Evolutionary conservation across 208 protist species (phyloP).

Genomic region (Herpetomonas samuelpessoai): DNA sequence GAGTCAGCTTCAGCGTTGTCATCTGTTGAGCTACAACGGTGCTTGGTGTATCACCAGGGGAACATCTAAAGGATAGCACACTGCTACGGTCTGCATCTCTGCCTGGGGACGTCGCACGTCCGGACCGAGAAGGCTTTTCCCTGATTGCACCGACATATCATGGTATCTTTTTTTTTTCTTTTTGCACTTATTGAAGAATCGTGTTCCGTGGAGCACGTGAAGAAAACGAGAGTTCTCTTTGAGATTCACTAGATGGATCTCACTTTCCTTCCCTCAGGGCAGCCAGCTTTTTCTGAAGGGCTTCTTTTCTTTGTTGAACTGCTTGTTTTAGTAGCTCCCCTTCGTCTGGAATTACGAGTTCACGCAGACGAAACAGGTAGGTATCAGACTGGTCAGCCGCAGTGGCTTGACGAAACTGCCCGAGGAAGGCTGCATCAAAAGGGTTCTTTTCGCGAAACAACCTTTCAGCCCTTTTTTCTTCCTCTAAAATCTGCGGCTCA

Average conservation of each 20-base stretch:
- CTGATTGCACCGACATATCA: too few species aligned
- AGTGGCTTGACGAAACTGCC: not conserved
- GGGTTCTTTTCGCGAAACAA: constrained; percentile 2
- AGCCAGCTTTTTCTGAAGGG: constrained; percentile 33
- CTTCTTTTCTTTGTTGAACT: constrained; percentile 32
- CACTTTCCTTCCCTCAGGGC: constrained; percentile 2
- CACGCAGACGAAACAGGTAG: constrained; percentile 23
- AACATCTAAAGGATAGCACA: not conserved
- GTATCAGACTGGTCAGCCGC: not conserved
- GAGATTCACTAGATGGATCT: not conserved
- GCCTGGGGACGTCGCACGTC: not conserved
- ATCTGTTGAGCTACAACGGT: not conserved
- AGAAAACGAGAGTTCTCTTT: not conserved
- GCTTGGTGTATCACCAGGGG: not conserved
- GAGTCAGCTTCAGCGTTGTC: not conserved
- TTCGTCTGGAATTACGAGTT: constrained; percentile 47
- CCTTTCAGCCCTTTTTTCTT: constrained; percentile 18
- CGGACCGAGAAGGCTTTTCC: not conserved
- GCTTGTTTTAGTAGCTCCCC: constrained; percentile 36
- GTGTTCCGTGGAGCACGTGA: constrained; percentile 1
- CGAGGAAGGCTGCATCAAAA: constrained; percentile 5
- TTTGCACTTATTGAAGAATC: not conserved
- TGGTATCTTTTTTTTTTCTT: not conserved
- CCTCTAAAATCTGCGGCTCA: not conserved
- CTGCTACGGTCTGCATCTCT: not conserved